Conservation (phyloP, 2,329 filamentous ascomycete genomes). For the Neospermospora avenae region DNA sequence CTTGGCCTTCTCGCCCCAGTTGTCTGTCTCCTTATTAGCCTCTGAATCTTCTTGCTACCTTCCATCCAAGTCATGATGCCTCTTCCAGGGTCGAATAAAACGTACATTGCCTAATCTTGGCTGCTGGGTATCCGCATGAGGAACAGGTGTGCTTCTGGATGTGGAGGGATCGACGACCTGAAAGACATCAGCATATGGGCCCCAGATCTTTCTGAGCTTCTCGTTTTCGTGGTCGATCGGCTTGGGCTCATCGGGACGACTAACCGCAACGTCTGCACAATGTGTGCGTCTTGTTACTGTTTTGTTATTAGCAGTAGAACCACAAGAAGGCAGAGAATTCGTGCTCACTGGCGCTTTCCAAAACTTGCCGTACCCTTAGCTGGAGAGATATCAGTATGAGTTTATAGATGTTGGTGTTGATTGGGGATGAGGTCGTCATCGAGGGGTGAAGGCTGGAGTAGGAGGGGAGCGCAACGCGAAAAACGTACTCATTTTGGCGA, state of each 20-base stretch:
- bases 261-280: constrained; percentile 38
- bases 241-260: constrained; percentile 22
- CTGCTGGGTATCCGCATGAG: constrained; percentile 92
- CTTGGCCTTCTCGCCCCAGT: constrained; percentile 99
- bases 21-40: constrained; percentile 73
- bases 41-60: constrained; percentile 71
- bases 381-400: constrained; percentile 25
- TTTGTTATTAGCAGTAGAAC: background rate
- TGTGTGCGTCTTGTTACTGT: constrained; percentile 37
- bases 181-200: constrained; percentile 25
- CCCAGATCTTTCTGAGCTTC: background rate
- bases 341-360: constrained; percentile 29
- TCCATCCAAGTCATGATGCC: constrained; percentile 25
- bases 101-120: constrained; percentile 99
- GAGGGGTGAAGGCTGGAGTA: background rate
- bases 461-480: background rate
- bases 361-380: constrained; percentile 36
- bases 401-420: background rate
- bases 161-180: constrained; percentile 95
- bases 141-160: constrained; percentile 99
- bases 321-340: background rate
- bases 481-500: constrained; percentile 35
- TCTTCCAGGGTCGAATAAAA: constrained; percentile 35
- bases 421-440: background rate
- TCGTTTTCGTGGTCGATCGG: background rate